A percentile compares a stretch with the other conserved stretches of the same genome.
Evolutionary conservation across 148 eudicot species (phyloP).

Genomic region (Chenopodium formosanum): DNA sequence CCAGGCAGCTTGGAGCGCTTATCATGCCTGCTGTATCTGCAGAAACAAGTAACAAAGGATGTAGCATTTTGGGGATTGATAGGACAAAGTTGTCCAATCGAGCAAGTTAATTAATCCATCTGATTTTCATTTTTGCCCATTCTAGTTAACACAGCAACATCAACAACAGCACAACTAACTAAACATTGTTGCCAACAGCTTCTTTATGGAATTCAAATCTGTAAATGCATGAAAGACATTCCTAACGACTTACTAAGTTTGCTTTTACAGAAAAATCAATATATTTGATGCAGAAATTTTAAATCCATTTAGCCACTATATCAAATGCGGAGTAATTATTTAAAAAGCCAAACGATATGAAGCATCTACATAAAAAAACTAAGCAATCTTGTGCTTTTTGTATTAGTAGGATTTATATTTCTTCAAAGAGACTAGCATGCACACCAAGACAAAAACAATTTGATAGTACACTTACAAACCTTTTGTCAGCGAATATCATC

Average conservation of each 20-base stretch:
- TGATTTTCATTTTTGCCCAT: neutral
- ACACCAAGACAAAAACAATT: neutral
- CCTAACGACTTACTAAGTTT: neutral
- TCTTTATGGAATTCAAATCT: neutral
- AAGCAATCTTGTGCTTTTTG: too few relatives aligned
- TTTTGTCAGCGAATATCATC: constrained; percentile 99
- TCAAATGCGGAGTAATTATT: neutral
- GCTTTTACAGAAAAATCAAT: neutral
- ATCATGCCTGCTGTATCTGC: constrained; percentile 91
- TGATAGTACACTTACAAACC: constrained; percentile 40
- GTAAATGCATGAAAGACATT: too few relatives aligned
- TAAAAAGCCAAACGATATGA: too few relatives aligned
- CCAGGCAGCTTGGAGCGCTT: constrained; percentile 91
- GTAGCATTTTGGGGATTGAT: neutral
- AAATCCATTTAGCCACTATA: neutral
- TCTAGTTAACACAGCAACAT: neutral
- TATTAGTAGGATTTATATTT: too few relatives aligned
- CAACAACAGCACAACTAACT: neutral
- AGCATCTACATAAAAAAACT: too few relatives aligned
- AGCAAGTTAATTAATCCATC: too few relatives aligned
- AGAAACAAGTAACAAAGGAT: constrained; percentile 17
- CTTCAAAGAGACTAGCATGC: too few relatives aligned
- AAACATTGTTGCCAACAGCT: neutral
- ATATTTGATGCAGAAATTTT: neutral
- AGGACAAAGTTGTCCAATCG: too few relatives aligned